Percentiles rank a stretch among this genome's conserved stretches.
Conservation (phyloP, 2,329 filamentous ascomycete species). For the Teratosphaeria zuluensis region DNA sequence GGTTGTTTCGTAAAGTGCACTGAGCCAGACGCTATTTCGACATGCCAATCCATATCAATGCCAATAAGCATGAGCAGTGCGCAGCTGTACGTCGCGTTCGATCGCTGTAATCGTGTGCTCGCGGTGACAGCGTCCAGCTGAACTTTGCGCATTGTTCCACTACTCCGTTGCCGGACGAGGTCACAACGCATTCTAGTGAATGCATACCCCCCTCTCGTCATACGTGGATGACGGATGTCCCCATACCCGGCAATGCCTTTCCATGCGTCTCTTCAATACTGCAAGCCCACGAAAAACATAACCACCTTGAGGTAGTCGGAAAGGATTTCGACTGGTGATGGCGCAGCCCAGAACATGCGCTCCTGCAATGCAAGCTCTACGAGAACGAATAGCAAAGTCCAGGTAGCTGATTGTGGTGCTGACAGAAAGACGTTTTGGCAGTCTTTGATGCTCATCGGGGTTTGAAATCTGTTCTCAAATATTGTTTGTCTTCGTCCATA, state of each 20-base stretch:
- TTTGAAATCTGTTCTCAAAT: not conserved
- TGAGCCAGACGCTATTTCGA: too few relatives aligned
- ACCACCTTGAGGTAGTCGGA: not conserved
- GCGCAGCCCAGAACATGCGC: not conserved
- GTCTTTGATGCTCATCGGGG: not conserved
- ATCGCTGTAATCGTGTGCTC: too few relatives aligned
- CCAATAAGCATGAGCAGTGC: too few relatives aligned
- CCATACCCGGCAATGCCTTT: not conserved
- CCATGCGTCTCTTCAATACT: not conserved
- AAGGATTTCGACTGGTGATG: not conserved
- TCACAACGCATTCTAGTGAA: not conserved
- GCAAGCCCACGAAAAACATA: not conserved
- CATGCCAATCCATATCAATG: too few relatives aligned
- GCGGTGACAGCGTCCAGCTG: too few relatives aligned
- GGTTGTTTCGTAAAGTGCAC: too few relatives aligned
- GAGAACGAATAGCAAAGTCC: not conserved
- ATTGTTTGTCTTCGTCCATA: not conserved
- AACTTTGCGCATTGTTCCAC: not conserved
- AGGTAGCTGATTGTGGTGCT: not conserved
- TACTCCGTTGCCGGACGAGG: not conserved
- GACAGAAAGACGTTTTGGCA: not conserved
- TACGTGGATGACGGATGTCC: not conserved
- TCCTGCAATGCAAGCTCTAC: not conserved
- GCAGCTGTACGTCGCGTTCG: too few relatives aligned
- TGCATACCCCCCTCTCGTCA: not conserved